Base-by-base conservation (phyloP, 2,329 filamentous ascomycete genomes). In the Botrytis paeoniae region DNA sequence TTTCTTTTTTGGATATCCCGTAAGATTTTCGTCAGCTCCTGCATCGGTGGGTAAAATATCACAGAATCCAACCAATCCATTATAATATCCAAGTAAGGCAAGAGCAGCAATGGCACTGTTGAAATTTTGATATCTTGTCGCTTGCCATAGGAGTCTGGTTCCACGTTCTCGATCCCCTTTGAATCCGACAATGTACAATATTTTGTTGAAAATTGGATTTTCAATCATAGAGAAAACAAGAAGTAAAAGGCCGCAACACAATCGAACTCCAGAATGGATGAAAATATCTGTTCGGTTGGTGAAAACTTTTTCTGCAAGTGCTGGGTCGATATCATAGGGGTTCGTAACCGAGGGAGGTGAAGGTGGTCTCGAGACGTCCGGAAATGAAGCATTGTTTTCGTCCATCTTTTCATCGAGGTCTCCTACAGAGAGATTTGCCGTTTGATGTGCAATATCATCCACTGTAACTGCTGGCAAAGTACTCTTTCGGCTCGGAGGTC, bases 91-190 rank as follows among this genome's bases (percentile, higher is more conserved):
- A 25, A 98, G 86, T 0, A 98, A 85, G 39, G 93, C 88, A 59
- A 98, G 86, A 0, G 92, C 93, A 0, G 95, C 91, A 80, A 98
- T 91, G 10, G 93, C 95, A n/a, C 95, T 95, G 79, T 98, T 97
- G 79, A 98, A 88, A 81, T 97, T 97, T 75, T 91, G 84, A 81
- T 95, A 96, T 68, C 91, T 90, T 35, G 93, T 94, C 20, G 94
- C 93, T 80, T 93, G 91, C 96, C 96, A 99, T 7, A 99, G 89
- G 89, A 98, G 92, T 57, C 88, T 86, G 45, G 98, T 86, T 16
- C 95, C 96, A 57, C 91, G 88, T 75, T 93, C 89, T 61, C 95
- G 91, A 80, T 98, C 95, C 45, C 96, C 96, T 75, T 89, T 91
- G 83, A 98, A 98, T 1, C 96, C 96, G 43, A 98, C 92, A 60